These are phyloP conservation scores for Pachysandra terminalis DNA, from an alignment of 164 flowering plant genomes.

Conservation along the genomic window DNA sequence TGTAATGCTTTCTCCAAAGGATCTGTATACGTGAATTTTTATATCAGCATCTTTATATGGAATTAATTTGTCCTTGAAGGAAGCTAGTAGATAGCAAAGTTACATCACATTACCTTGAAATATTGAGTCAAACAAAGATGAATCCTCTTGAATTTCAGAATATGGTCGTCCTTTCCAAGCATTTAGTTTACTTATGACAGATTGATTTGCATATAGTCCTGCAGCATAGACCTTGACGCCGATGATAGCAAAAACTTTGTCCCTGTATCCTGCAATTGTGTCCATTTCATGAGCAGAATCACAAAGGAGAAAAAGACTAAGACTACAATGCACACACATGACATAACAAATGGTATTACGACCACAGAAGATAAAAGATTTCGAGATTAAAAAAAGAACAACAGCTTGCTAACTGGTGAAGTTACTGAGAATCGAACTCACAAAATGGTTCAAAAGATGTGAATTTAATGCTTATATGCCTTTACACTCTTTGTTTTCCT, in stretches of 20 bases:
- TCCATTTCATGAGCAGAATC: constrained; percentile 1
- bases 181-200: constrained; percentile 30
- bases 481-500: too few species aligned
- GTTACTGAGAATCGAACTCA: too few species aligned
- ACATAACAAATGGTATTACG: too few species aligned
- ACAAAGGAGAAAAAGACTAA: not conserved
- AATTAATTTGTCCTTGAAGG: not conserved
- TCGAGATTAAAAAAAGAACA: not conserved
- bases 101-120: constrained; percentile 43
- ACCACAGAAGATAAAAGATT: too few species aligned
- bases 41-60: constrained; percentile 13
- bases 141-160: constrained; percentile 39
- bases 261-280: constrained; percentile 68
- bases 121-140: constrained; percentile 40
- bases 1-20: constrained; percentile 71
- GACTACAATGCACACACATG: too few species aligned
- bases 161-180: constrained; percentile 55
- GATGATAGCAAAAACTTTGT: constrained; percentile 79
- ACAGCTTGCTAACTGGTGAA: not conserved
- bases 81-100: not conserved
- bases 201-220: constrained; percentile 47
- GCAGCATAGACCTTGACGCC: constrained; percentile 94
- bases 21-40: constrained; percentile 37
- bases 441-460: too few species aligned
- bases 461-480: too few species aligned